Evolutionary conservation across 2,329 filamentous ascomycete species (phyloP).

Genomic region (Trichoderma simmonsii): DNA sequence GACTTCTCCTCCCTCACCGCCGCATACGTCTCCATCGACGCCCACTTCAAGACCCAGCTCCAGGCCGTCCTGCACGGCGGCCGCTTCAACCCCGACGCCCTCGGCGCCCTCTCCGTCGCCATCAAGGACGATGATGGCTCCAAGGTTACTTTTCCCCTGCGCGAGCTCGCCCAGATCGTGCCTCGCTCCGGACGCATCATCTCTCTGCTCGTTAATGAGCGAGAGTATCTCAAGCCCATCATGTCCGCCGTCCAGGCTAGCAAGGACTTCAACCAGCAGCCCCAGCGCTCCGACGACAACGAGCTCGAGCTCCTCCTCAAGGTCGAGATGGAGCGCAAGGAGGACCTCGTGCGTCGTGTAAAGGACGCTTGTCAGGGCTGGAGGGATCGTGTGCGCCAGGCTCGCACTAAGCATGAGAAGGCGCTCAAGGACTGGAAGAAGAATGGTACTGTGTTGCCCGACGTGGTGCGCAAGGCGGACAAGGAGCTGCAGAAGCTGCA

Average conservation of each 20-base stretch:
- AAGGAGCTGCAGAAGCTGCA: constrained; percentile 48
- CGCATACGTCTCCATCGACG: constrained; percentile 40
- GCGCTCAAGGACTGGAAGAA: constrained; percentile 48
- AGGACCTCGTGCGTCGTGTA: constrained; percentile 43
- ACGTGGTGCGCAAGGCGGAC: constrained; percentile 49
- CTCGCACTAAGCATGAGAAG: constrained; percentile 48
- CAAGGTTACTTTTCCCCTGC: constrained; percentile 44
- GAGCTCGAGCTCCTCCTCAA: constrained; percentile 56
- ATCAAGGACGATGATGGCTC: constrained; percentile 30
- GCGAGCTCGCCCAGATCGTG: constrained; percentile 54
- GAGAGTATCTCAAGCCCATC: constrained; percentile 50
- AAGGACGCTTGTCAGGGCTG: constrained; percentile 49
- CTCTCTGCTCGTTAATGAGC: constrained; percentile 42
- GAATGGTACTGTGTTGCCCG: constrained; percentile 42
- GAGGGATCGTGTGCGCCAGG: constrained; percentile 48
- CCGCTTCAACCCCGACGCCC: constrained; percentile 49
- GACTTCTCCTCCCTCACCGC: constrained; percentile 48
- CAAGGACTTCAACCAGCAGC: constrained; percentile 59
- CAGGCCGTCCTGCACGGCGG: constrained; percentile 42
- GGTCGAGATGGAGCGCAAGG: constrained; percentile 50
- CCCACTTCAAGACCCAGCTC: constrained; percentile 44
- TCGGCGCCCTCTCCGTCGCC: constrained; percentile 46
- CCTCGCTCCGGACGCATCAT: constrained; percentile 43
- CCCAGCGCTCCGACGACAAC: constrained; percentile 56
- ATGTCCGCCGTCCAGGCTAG: constrained; percentile 53